Base-by-base conservation (phyloP, 208 protist genomes). In the Wallacemonas sp. region DNA sequence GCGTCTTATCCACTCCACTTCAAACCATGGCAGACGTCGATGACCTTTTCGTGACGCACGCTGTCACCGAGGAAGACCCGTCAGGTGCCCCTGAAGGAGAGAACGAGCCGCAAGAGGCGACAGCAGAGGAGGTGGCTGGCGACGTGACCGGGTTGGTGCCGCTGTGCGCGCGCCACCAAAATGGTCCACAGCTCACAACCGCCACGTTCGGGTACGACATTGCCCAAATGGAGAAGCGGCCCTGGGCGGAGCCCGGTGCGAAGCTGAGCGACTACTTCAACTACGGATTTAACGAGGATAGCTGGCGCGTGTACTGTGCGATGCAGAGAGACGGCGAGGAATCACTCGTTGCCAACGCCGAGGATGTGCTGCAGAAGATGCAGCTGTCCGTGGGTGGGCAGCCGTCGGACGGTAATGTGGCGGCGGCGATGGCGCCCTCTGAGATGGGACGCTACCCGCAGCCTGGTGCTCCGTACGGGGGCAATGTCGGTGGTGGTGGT, bases 231-330 rank as follows among this genome's bases (percentile, higher is more conserved):
- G 59, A 79, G 49, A 74, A 81, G 46, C 79, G 86, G 19, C 90
- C 90, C 15, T 96, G 90, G 87, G 69, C 76, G 11, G 79, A 88
- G 38, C 90, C 90, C 1, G 85, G 68, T 0, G 90, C 79, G n/a
- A 93, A 93, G 70, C 42, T 80, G 27, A 82, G 59, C 62, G 91
- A 96, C 53, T 96, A 94, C 82, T 96, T 96, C 71, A 96, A 96
- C 79, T 96, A 94, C 68, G 91, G 91, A 24, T 96, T 96, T 66
- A 89, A 94, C 55, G 88, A 94, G 62, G 72, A 63, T 21, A 96
- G 82, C 54, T 96, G 91, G 91, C 68, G 88, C 19, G 47, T 90
- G 45, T 94, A 96, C 77, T 93, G 90, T 45, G 75, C 75, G 3
- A 83, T 91, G 82, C 90, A 96, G 75, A 49, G 59, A 5, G 67